Conservation (phyloP, 768 basidiomycete species). For the Rhodocollybia butyracea region DNA sequence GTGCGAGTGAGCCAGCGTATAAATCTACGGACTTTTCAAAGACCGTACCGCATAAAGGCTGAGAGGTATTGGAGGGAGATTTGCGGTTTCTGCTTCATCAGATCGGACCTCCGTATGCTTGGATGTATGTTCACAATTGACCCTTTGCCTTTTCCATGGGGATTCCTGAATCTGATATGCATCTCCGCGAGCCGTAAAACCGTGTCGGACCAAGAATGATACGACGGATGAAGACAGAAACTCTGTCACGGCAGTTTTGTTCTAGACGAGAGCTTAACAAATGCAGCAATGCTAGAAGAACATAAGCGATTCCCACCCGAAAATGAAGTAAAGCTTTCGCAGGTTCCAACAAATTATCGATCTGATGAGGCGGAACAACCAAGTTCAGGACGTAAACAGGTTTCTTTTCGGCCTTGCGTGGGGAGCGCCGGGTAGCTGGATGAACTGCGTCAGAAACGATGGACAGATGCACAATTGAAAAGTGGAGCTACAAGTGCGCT, state of each 20-base stretch:
- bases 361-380: constrained; percentile 54
- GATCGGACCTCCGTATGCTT: constrained; percentile 27
- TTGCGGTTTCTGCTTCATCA: neutral
- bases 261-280: constrained; percentile 33
- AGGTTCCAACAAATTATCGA: constrained; percentile 85
- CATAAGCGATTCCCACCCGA: constrained; percentile 41
- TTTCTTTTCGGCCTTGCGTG: constrained; percentile 73
- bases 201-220: constrained; percentile 61
- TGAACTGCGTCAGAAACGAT: neutral
- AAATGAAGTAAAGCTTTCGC: constrained; percentile 66
- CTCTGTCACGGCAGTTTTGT: constrained; percentile 48
- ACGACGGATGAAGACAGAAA: constrained; percentile 61
- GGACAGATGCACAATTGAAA: neutral
- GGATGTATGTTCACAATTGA: constrained; percentile 31
- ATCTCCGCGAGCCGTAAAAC: constrained; percentile 36
- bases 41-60: constrained; percentile 4
- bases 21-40: neutral
- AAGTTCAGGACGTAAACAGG: constrained; percentile 85
- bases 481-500: constrained; percentile 28
- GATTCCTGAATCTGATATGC: constrained; percentile 24
- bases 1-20: neutral
- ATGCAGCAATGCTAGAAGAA: neutral
- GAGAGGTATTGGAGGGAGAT: neutral
- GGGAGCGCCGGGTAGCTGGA: constrained; percentile 63
- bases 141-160: constrained; percentile 52